phyloP scores from a whole-genome alignment of 306 rosid genomes.

The Geum urbanum region DNA sequence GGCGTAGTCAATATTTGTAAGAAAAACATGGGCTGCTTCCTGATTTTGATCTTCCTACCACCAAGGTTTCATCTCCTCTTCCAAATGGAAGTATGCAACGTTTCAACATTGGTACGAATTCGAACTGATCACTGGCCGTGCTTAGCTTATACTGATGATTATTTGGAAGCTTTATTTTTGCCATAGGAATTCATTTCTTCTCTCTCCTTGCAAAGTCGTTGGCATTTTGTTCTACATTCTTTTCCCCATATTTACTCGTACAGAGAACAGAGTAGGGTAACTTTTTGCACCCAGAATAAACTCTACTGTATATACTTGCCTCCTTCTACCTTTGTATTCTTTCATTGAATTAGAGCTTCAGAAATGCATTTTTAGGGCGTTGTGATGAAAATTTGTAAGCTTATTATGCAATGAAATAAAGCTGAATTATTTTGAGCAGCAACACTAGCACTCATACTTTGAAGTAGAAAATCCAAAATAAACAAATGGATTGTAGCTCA shows the following conservation, averaged over 20 bases:
- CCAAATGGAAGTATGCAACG: slow-evolving; percentile 84
- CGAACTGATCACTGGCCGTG: slow-evolving; percentile 98
- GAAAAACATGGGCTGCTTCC: slow-evolving; percentile 65
- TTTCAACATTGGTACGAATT: slow-evolving; percentile 82
- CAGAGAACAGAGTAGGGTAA: slow-evolving; percentile 25
- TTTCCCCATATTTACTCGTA: slow-evolving; percentile 10
- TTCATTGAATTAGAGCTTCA: background rate
- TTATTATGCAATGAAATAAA: background rate
- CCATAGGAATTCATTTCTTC: slow-evolving; percentile 28
- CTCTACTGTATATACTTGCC: slow-evolving; percentile 19
- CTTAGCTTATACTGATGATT: slow-evolving; percentile 93
- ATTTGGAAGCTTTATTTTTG: slow-evolving; percentile 84
- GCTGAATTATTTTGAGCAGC: background rate
- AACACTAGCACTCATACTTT: background rate
- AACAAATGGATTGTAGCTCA: no score
- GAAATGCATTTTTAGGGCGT: slow-evolving; percentile 12
- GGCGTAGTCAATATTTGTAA: slow-evolving; percentile 32
- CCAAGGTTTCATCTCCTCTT: slow-evolving; percentile 96
- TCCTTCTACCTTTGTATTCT: slow-evolving; percentile 19
- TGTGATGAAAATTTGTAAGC: background rate
- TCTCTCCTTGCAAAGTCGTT: background rate
- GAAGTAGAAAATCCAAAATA: background rate
- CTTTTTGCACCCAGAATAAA: slow-evolving; percentile 25
- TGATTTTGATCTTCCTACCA: slow-evolving; percentile 81
- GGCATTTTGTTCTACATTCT: slow-evolving; percentile 20